phyloP scores from a whole-genome alignment of 441 rosid genomes.

The Erysimum cheiri region DNA sequence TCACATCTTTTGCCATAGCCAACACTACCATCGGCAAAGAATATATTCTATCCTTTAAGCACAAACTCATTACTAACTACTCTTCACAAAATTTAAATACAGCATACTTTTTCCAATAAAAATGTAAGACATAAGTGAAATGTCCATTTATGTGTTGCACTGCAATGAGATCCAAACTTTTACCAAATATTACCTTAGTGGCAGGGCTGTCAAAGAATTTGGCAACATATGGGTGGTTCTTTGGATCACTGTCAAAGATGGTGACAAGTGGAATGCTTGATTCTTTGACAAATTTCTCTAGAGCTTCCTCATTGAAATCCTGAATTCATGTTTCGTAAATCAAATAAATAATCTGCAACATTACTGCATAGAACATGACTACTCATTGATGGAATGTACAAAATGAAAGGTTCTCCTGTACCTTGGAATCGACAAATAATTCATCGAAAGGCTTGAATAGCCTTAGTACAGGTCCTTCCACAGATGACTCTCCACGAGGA shows the following conservation, averaged over 20 bases:
- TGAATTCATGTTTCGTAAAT: conserved; percentile 44
- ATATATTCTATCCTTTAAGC: neutral
- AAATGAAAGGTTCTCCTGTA: conserved; percentile 34
- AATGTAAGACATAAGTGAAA: neutral
- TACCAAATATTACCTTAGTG: conserved; percentile 62
- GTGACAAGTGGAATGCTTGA: conserved; percentile 78
- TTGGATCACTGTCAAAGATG: conserved; percentile 68
- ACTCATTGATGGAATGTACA: conserved; percentile 9
- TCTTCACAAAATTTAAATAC: neutral
- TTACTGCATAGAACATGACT: conserved; percentile 1
- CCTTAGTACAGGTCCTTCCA: conserved; percentile 83
- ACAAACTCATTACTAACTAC: conserved; percentile 1
- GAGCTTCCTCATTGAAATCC: conserved; percentile 72
- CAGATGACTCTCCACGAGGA: conserved; percentile 89
- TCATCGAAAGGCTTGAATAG: conserved; percentile 98
- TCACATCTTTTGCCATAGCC: neutral
- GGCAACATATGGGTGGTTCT: conserved; percentile 72
- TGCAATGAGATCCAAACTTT: neutral
- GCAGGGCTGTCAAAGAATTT: conserved; percentile 72
- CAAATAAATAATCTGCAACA: conserved; percentile 13
- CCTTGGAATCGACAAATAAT: conserved; percentile 83
- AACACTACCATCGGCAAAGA: neutral
- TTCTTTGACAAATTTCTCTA: conserved; percentile 79
- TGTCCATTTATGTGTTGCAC: neutral
- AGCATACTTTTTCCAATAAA: neutral